phyloP scores from a whole-genome alignment of 2,329 filamentous ascomycete genomes.

The Delphinella strobiligena region DNA sequence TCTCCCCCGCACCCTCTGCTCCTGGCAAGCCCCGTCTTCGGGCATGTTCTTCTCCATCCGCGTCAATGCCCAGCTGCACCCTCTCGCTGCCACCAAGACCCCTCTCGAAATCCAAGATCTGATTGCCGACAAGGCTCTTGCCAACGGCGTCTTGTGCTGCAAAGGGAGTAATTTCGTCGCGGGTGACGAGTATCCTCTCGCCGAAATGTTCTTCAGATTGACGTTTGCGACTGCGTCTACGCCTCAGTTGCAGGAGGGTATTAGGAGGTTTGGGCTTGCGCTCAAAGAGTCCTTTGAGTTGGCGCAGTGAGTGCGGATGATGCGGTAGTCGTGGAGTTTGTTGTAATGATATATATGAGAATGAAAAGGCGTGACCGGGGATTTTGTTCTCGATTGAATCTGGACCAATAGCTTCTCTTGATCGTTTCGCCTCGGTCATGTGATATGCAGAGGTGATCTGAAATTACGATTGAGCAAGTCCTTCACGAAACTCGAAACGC shows the following conservation, averaged over 20 bases:
- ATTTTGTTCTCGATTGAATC: no score
- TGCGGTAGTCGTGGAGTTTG: no score
- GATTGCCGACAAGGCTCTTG: not conserved
- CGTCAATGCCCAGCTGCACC: not conserved
- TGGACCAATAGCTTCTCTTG: no score
- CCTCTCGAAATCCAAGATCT: not conserved
- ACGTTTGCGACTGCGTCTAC: not conserved
- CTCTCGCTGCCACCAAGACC: not conserved
- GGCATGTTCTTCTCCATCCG: conserved; percentile 20
- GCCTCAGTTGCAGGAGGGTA: not conserved
- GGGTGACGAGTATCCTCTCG: not conserved
- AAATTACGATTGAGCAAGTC: no score
- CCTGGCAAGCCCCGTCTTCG: conserved; percentile 13
- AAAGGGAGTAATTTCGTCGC: not conserved
- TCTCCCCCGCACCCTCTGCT: conserved; percentile 14
- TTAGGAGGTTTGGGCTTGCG: not conserved
- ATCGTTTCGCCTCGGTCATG: no score
- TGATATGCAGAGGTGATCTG: no score
- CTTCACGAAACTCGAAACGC: no score
- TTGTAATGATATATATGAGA: no score
- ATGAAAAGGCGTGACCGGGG: no score
- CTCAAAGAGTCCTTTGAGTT: not conserved
- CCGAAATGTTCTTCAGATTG: not conserved
- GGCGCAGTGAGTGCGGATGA: not conserved
- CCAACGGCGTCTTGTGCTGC: not conserved